These are phyloP conservation scores for Kuraishia piskuri DNA, from an alignment of 805 yeast species.

Conservation along the genomic window DNA sequence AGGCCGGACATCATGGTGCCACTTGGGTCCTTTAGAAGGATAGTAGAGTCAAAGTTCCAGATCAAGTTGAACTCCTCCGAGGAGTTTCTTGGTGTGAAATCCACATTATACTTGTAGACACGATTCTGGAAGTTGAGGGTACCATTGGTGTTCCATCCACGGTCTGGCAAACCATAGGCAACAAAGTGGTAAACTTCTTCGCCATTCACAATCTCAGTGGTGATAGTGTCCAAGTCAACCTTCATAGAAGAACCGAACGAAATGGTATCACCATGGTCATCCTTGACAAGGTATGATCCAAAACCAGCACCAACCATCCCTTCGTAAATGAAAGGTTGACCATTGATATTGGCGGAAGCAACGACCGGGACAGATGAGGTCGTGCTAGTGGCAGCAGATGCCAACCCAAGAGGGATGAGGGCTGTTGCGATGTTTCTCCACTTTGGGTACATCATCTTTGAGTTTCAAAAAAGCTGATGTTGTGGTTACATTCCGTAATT, in stretches of 20 bases:
- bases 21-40: slow-evolving; percentile 20
- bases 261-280: slow-evolving; percentile 21
- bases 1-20: slow-evolving; percentile 20
- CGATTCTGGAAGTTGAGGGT: slow-evolving; percentile 20
- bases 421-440: background rate
- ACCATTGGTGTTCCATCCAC: slow-evolving; percentile 25
- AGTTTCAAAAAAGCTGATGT: background rate
- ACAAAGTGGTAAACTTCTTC: slow-evolving; percentile 18
- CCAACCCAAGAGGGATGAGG: background rate
- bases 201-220: slow-evolving; percentile 3
- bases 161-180: slow-evolving; percentile 22
- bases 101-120: slow-evolving; percentile 15
- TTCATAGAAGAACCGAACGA: slow-evolving; percentile 23
- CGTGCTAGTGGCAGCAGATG: background rate
- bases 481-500: background rate
- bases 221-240: slow-evolving; percentile 16
- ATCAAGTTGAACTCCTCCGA: slow-evolving; percentile 12
- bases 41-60: slow-evolving; percentile 20
- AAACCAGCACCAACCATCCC: slow-evolving; percentile 22
- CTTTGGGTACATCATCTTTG: background rate
- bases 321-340: slow-evolving; percentile 13
- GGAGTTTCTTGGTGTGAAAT: slow-evolving; percentile 15
- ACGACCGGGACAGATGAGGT: slow-evolving; percentile 6
- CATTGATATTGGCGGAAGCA: slow-evolving; percentile 14
- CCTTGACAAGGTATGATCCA: slow-evolving; percentile 16